Evolutionary conservation across 768 basidiomycete species (phyloP).

Genomic region (Lactarius hatsudake): DNA sequence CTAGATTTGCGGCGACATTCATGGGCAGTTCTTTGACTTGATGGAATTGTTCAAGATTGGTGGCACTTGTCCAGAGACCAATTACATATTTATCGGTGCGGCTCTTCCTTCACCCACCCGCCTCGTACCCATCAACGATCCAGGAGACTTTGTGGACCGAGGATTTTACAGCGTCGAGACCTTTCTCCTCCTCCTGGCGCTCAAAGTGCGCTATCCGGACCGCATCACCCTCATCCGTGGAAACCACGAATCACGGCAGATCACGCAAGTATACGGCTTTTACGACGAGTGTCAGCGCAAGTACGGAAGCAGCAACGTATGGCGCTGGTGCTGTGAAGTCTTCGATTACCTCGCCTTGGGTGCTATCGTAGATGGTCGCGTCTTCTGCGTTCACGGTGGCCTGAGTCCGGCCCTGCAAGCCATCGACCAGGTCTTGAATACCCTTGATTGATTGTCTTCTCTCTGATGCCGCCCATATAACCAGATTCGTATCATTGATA

Average conservation of each 20-base stretch:
- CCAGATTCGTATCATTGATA: conserved; percentile 90
- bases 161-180: conserved; percentile 98
- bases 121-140: conserved; percentile 8
- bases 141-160: conserved; percentile 97
- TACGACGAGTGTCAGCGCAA: conserved; percentile 97
- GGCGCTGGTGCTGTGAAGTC: conserved; percentile 98
- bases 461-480: not conserved
- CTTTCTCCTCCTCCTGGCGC: conserved; percentile 87
- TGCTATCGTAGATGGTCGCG: conserved; percentile 94
- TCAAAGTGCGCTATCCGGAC: conserved; percentile 97
- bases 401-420: conserved; percentile 83
- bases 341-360: conserved; percentile 95
- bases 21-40: conserved; percentile 95
- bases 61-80: conserved; percentile 88
- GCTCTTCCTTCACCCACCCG: conserved; percentile 25
- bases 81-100: conserved; percentile 95
- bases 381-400: conserved; percentile 97
- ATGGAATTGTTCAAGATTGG: conserved; percentile 95
- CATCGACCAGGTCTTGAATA: conserved; percentile 75
- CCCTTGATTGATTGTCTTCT: conserved; percentile 20
- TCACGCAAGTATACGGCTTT: conserved; percentile 93
- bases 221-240: conserved; percentile 95
- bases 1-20: conserved; percentile 93
- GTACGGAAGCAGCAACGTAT: conserved; percentile 91
- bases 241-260: conserved; percentile 97